Evolutionary conservation across 1,284 basidiomycete genomes (phyloP).

Genomic region (Apiotrichum veenhuisii): DNA sequence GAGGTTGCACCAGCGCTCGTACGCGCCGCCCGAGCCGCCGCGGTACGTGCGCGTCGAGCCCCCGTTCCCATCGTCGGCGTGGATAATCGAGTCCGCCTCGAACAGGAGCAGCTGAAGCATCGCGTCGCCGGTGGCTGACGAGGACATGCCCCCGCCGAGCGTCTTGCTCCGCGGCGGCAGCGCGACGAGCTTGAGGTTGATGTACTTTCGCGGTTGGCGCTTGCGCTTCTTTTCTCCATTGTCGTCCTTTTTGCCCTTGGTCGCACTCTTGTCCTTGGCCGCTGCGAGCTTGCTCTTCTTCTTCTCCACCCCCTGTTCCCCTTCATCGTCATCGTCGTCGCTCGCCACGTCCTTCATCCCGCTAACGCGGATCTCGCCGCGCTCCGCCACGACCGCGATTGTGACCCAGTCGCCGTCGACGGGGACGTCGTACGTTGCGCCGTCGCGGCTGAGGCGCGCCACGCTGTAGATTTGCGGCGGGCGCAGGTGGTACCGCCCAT

Average conservation of each 20-base stretch:
- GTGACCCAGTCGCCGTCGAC: slow-evolving; percentile 86
- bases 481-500: slow-evolving; percentile 77
- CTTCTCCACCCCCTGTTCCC: slow-evolving; percentile 9
- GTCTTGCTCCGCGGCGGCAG: slow-evolving; percentile 64
- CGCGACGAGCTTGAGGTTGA: slow-evolving; percentile 70
- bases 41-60: slow-evolving; percentile 59
- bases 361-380: slow-evolving; percentile 58
- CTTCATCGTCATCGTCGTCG: slow-evolving; percentile 26
- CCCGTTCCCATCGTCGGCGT: slow-evolving; percentile 51
- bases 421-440: slow-evolving; percentile 82
- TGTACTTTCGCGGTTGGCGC: slow-evolving; percentile 59
- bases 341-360: slow-evolving; percentile 25
- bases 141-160: slow-evolving; percentile 53
- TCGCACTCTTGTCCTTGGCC: slow-evolving; percentile 11
- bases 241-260: slow-evolving; percentile 9
- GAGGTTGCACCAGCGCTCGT: slow-evolving; percentile 74
- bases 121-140: slow-evolving; percentile 79
- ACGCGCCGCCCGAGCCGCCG: slow-evolving; percentile 88
- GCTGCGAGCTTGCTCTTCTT: slow-evolving; percentile 13
- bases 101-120: slow-evolving; percentile 78
- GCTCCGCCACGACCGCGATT: slow-evolving; percentile 85
- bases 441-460: slow-evolving; percentile 68
- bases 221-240: slow-evolving; percentile 19
- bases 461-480: slow-evolving; percentile 84
- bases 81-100: slow-evolving; percentile 66